phyloP scores from a whole-genome alignment of 495 filamentous ascomycete species.

The Pseudoneurospora amorphoporcata region DNA sequence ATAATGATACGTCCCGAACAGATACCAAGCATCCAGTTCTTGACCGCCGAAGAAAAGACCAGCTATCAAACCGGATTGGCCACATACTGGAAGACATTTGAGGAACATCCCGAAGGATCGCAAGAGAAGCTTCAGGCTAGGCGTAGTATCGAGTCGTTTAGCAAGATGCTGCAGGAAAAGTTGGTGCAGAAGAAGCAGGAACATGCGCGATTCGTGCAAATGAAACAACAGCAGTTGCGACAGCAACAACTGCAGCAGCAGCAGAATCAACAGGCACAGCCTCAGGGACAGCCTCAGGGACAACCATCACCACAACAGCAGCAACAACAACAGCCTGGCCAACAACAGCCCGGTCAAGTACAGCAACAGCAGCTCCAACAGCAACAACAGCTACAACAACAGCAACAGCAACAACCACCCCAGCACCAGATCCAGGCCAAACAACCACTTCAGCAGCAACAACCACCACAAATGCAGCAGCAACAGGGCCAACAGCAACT shows the following conservation, averaged over 20 bases:
- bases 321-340: not conserved
- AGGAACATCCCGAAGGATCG: slow-evolving; percentile 43
- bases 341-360: slow-evolving; percentile 12
- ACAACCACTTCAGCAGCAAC: slow-evolving; percentile 6
- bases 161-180: slow-evolving; percentile 50
- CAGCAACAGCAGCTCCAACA: slow-evolving; percentile 19
- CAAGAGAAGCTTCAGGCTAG: slow-evolving; percentile 52
- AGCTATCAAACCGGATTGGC: slow-evolving; percentile 58
- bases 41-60: slow-evolving; percentile 48
- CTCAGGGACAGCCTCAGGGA: slow-evolving; percentile 7
- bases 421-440: slow-evolving; percentile 4
- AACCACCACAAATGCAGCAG: slow-evolving; percentile 5
- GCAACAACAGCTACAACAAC: slow-evolving; percentile 7
- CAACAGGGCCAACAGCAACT: slow-evolving; percentile 5
- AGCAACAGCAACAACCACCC: slow-evolving; percentile 7
- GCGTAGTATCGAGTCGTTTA: slow-evolving; percentile 53
- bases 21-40: slow-evolving; percentile 33
- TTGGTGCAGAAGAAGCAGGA: slow-evolving; percentile 24
- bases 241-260: not conserved
- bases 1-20: slow-evolving; percentile 34
- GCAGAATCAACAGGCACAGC: slow-evolving; percentile 13
- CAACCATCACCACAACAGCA: slow-evolving; percentile 9
- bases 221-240: not conserved
- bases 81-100: slow-evolving; percentile 49
- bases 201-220: slow-evolving; percentile 13